Conservation (phyloP, 2,329 filamentous ascomycete genomes). For the Beauveria rudraprayagi region DNA sequence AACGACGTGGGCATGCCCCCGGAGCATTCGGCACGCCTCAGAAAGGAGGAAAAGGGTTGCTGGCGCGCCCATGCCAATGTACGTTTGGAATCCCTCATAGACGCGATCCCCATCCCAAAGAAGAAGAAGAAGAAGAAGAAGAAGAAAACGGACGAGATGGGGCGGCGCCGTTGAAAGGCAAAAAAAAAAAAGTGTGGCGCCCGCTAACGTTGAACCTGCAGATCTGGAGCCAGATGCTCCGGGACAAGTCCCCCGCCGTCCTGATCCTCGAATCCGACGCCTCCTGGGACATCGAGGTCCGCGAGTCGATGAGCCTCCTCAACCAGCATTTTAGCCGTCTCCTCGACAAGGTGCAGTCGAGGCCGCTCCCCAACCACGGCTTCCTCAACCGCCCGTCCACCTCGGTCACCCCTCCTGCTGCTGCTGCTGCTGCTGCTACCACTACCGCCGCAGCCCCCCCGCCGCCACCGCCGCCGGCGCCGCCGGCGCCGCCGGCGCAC, state of each 20-base stretch:
- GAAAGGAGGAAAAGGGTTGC: conserved; percentile 18
- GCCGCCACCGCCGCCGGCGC: neutral
- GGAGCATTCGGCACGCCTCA: conserved; percentile 14
- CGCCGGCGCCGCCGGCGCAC: neutral
- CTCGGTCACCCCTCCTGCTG: too few species aligned
- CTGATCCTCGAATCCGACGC: conserved; percentile 23
- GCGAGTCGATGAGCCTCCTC: conserved; percentile 17
- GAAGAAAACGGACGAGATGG: too few species aligned
- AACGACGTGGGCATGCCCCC: conserved; percentile 20
- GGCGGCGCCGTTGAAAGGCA: too few species aligned
- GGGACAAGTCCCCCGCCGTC: conserved; percentile 14
- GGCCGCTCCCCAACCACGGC: neutral
- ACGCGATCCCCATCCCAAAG: neutral
- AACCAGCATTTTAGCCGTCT: conserved; percentile 17
- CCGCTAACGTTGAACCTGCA: conserved; percentile 5
- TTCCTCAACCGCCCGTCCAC: neutral
- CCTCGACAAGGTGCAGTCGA: conserved; percentile 3
- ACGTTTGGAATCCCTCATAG: neutral
- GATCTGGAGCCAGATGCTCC: conserved; percentile 21
- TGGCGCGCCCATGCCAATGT: conserved; percentile 24
- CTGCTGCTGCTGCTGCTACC: too few species aligned
- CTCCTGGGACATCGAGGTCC: conserved; percentile 21
- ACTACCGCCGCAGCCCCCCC: too few species aligned
- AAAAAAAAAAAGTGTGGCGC: neutral
- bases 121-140: neutral